Evolutionary conservation across 768 basidiomycete species (phyloP), one percentile per base, ranked within the genome.

Genomic region (Amyloporia xantha): DNA sequence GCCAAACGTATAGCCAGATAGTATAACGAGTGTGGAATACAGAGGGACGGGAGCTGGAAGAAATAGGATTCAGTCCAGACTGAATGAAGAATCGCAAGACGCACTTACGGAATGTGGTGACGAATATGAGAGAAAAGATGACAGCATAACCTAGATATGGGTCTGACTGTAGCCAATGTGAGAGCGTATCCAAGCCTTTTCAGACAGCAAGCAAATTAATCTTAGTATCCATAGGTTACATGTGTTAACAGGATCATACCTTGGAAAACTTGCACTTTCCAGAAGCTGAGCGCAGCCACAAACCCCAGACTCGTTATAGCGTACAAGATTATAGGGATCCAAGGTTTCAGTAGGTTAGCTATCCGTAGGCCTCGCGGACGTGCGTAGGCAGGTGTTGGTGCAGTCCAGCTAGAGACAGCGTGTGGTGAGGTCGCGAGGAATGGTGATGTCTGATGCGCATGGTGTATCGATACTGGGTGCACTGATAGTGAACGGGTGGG

Each of bases 1-100:
- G 44, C 91, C 91, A 61, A 83, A 93, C 9, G 91, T 91, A 65
- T 95, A 95, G 20, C 92, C 92, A 37, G 91, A 88, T 56, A 96
- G 73, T 55, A 91, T 81, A 62, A 95, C 93, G 67, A 96, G 75
- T 0, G 93, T 95, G 57, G 90, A 93, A 69, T 95, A 96, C 48
- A 96, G 73, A 28, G 93, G 93, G 41, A 96, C 61, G 28, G 93
- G 93, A 36, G 93, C 90, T 52, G 25, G 25, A 19, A 44, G 23
- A 39, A 47, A 54, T 52, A 49, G 48, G 39, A 39, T 41, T 27
- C 35, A 10, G 35, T 41, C 44, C 44, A 44, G 39, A 38, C 43
- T 7, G 21, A 50, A 48, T n/a, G 38, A 40, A 48, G 52, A 44
- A 62, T 59, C 40, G 24, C 25, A 43, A 38, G 25, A 17, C 9